Evolutionary conservation across 768 basidiomycete species (phyloP).

Genomic region (Kockovaella imperatae): DNA sequence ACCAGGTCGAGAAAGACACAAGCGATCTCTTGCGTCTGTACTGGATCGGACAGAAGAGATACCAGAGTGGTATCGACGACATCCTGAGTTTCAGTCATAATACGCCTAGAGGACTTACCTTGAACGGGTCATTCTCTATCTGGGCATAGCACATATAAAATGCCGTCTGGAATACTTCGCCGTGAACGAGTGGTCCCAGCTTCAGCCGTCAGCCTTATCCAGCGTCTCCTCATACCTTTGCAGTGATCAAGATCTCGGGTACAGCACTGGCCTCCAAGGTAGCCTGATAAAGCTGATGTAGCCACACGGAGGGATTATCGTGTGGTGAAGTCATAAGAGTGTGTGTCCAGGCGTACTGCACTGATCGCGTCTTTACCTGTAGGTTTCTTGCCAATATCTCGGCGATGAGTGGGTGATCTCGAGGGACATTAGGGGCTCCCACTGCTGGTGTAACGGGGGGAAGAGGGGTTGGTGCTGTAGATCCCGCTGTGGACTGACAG

Average conservation of each 20-base stretch:
- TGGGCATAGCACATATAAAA: constrained; percentile 33
- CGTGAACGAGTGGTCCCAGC: constrained; percentile 31
- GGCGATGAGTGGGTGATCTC: constrained; percentile 24
- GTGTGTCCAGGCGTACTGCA: constrained; percentile 28
- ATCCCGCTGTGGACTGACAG: background rate
- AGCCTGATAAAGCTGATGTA: constrained; percentile 30
- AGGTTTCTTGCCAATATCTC: constrained; percentile 28
- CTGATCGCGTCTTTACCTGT: constrained; percentile 14
- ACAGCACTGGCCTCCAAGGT: constrained; percentile 27
- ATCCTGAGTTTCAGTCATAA: constrained; percentile 7
- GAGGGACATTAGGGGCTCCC: background rate
- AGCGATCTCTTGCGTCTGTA: constrained; percentile 17
- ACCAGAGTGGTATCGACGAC: constrained; percentile 18
- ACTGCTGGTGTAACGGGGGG: background rate
- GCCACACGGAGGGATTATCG: constrained; percentile 26
- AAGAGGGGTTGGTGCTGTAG: constrained; percentile 6
- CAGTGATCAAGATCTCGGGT: constrained; percentile 25
- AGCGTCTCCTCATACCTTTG: constrained; percentile 13
- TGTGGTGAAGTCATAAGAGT: constrained; percentile 22
- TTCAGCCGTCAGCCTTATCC: constrained; percentile 2
- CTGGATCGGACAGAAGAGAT: constrained; percentile 10
- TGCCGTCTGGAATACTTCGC: constrained; percentile 34
- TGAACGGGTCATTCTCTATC: constrained; percentile 23
- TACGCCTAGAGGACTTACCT: constrained; percentile 7
- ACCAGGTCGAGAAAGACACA: constrained; percentile 26